These are phyloP conservation scores for Tetratostichococcus sp. DNA, from an alignment of 139 green algal genomes.

Conservation along the genomic window DNA sequence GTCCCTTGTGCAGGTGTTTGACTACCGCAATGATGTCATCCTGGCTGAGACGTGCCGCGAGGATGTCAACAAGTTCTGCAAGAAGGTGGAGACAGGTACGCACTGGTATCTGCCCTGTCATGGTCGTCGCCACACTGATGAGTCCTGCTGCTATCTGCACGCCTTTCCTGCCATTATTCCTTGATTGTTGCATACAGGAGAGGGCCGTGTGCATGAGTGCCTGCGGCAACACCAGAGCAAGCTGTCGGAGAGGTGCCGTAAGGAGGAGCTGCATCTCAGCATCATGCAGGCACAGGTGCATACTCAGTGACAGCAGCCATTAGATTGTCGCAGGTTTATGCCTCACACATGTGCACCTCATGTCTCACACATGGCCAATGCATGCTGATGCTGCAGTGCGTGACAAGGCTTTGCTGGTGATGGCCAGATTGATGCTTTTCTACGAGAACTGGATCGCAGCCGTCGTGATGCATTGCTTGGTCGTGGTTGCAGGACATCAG, in stretches of 20 bases:
- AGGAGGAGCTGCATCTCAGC: constrained; percentile 70
- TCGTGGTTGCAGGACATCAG: constrained; percentile 39
- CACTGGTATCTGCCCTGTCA: neutral
- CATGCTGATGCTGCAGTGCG: too few relatives aligned
- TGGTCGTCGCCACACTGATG: too few relatives aligned
- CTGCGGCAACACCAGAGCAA: constrained; percentile 58
- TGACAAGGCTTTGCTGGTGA: too few relatives aligned
- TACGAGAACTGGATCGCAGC: too few relatives aligned
- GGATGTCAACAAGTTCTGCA: constrained; percentile 72
- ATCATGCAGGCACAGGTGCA: constrained; percentile 47
- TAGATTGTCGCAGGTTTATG: too few relatives aligned
- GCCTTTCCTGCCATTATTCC: too few relatives aligned
- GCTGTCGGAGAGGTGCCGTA: constrained; percentile 55
- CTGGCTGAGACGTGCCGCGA: constrained; percentile 60
- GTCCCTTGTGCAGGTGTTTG: constrained; percentile 40
- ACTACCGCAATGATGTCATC: constrained; percentile 69
- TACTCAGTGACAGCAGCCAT: too few relatives aligned
- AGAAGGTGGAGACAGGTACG: constrained; percentile 47
- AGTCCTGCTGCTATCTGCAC: too few relatives aligned
- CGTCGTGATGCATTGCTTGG: too few relatives aligned
- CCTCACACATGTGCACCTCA: too few relatives aligned
- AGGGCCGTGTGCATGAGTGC: constrained; percentile 72
- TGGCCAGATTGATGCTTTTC: too few relatives aligned
- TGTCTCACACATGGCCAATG: too few relatives aligned
- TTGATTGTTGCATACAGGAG: constrained; percentile 19